A percentile compares a stretch with the other conserved stretches of the same genome.
These are phyloP conservation scores for Phytophthora syringae DNA, from an alignment of 352 stramenopile species.

Conservation along the genomic window DNA sequence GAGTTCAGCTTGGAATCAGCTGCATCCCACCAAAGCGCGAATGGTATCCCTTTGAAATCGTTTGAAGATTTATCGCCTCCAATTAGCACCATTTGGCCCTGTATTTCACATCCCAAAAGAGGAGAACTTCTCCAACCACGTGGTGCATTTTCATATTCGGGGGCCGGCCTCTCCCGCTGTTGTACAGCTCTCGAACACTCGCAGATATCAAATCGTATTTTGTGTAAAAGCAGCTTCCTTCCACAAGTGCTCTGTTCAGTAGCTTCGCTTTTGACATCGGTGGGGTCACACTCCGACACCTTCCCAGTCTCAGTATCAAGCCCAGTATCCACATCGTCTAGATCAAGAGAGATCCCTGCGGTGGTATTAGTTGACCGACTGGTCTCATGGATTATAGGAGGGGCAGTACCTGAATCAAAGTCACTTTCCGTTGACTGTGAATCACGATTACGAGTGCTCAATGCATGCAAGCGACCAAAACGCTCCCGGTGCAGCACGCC, in stretches of 20 bases:
- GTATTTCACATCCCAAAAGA: slow-evolving; percentile 52
- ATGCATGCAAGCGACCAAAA: not conserved
- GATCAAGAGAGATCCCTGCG: not conserved
- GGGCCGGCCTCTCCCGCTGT: not conserved
- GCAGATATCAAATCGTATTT: slow-evolving; percentile 39
- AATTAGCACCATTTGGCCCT: slow-evolving; percentile 37
- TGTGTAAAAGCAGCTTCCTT: slow-evolving; percentile 4
- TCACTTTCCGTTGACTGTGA: not conserved
- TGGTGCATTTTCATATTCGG: not conserved
- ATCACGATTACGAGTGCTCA: not conserved
- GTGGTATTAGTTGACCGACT: not conserved
- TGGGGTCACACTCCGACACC: not conserved
- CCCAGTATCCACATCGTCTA: not conserved
- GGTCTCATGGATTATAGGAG: not conserved
- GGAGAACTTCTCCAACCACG: slow-evolving; percentile 6
- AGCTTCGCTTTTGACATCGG: not conserved
- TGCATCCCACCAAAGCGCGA: slow-evolving; percentile 67
- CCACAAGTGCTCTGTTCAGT: not conserved
- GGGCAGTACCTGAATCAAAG: not conserved
- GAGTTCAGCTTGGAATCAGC: slow-evolving; percentile 50
- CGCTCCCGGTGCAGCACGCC: slow-evolving; percentile 28
- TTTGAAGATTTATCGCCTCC: not conserved
- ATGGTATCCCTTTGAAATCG: slow-evolving; percentile 33
- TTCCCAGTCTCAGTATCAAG: not conserved
- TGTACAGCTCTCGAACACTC: slow-evolving; percentile 28